Evolutionary conservation across 768 basidiomycete species (phyloP).

Genomic region (Russula dissimulans): DNA sequence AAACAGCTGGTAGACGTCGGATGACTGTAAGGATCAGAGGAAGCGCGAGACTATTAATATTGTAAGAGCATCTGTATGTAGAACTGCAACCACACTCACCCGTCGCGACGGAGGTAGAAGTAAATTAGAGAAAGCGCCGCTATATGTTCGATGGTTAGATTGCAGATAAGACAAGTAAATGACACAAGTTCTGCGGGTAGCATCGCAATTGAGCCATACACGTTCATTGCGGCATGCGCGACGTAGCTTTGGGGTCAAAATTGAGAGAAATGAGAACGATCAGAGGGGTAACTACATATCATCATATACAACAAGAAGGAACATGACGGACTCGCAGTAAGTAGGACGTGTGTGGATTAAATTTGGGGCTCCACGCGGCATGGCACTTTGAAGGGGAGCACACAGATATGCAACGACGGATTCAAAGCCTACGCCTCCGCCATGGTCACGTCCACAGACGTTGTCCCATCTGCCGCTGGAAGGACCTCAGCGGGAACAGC

Average conservation of each 20-base stretch:
- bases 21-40: too few species aligned
- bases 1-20: too few species aligned
- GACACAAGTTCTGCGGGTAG: too few species aligned
- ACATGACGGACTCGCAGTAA: not conserved
- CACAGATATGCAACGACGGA: not conserved
- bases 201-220: not conserved
- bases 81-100: too few species aligned
- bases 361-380: not conserved
- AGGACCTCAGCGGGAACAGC: not conserved
- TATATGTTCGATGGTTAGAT: too few species aligned
- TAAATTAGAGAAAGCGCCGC: not conserved
- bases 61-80: too few species aligned
- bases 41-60: not conserved
- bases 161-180: too few species aligned
- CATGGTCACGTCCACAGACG: slow-evolving; percentile 16
- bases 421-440: slow-evolving; percentile 4
- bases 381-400: not conserved
- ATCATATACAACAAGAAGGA: slow-evolving; percentile 17
- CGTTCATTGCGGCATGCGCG: slow-evolving; percentile 6
- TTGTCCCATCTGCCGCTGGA: slow-evolving; percentile 14
- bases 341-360: slow-evolving; percentile 6
- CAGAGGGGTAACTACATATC: slow-evolving; percentile 9
- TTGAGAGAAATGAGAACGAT: not conserved
- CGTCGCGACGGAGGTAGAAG: too few species aligned
- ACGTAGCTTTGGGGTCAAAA: not conserved